Evolutionary conservation across 768 basidiomycete genomes (phyloP), one percentile per base, ranked within the genome.

Genomic region (Termitomyces sp.): DNA sequence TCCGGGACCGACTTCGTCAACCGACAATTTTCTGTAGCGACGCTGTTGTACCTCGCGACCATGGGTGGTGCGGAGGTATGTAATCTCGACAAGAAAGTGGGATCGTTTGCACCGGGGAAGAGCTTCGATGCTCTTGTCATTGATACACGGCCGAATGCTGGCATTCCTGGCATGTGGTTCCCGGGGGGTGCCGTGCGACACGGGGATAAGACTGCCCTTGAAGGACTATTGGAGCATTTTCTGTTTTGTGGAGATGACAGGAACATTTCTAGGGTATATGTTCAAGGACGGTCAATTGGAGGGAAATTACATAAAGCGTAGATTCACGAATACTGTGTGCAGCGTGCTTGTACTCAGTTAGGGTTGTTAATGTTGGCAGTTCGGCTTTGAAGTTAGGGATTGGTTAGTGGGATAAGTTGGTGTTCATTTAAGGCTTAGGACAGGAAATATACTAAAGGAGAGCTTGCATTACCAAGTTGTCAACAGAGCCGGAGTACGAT

Each of bases 81-180:
- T 65, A 76, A 77, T 50, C 71, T 97, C 11, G 78, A 83, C 52
- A 70, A 81, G 25, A 78, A 75, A 40, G 77, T 90, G 16, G 96
- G 96, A 7, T 88, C 86, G 17, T 91, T 98, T 60, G 76, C 74
- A 14, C 73, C 76, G 3, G 94, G 92, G 2, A 96, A 94, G 73
- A 85, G 83, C 59, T 98, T 98, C 65, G 96, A 98, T 66, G 96
- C 96, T 0, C 72, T 98, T 8, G 60, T 91, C 3, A 84, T 96
- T 23, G 82, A 75, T 65, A 74, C 89, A 8, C 71, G 76, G 32
- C 67, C 69, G 43, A 79, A 78, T 39, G 67, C 76, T 30, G 82
- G 78, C 1, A 86, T 85, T 53, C 81, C 81, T 3, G 78, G 73
- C 6, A 59, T 89, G 25, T 87, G 83, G 85, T 74, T 73, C 35